phyloP scores from a whole-genome alignment of 805 yeast species.

The Candida oleophila region DNA sequence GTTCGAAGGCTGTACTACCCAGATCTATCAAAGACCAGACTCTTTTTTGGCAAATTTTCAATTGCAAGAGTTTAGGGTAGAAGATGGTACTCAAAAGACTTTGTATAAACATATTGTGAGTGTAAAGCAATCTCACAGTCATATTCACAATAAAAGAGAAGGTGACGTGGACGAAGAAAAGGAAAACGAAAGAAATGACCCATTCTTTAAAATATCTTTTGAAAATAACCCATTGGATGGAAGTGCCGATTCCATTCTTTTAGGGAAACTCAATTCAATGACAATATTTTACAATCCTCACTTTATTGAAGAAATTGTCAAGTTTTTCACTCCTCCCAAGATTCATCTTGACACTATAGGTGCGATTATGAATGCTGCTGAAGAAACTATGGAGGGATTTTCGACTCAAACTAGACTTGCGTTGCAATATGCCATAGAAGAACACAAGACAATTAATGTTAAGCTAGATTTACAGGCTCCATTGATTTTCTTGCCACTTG shows the following conservation, averaged over 20 bases:
- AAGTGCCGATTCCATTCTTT: conserved; percentile 75
- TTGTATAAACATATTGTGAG: conserved; percentile 86
- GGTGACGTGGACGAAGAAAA: neutral
- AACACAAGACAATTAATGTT: conserved; percentile 86
- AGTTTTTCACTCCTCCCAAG: conserved; percentile 84
- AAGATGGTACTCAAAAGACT: conserved; percentile 79
- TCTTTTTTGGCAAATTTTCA: conserved; percentile 73
- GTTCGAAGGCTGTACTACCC: conserved; percentile 79
- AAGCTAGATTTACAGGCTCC: conserved; percentile 94
- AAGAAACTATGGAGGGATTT: conserved; percentile 87
- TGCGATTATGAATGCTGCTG: conserved; percentile 91
- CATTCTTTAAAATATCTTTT: conserved; percentile 78
- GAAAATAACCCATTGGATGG: conserved; percentile 86
- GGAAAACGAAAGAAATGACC: conserved; percentile 37
- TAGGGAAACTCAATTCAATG: conserved; percentile 78
- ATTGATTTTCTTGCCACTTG: conserved; percentile 78
- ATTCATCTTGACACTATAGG: conserved; percentile 85
- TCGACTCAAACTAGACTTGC: conserved; percentile 90
- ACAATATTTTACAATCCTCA: conserved; percentile 86
- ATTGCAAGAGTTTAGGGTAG: conserved; percentile 77
- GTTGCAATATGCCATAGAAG: conserved; percentile 87
- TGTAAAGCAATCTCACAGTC: conserved; percentile 60
- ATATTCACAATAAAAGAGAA: conserved; percentile 21
- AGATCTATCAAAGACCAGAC: conserved; percentile 73
- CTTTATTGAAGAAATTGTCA: conserved; percentile 70